A percentile compares a stretch with the other conserved stretches of the same genome.
Conservation (phyloP, 2,329 filamentous ascomycete species). For the Trichoderma afroharzianum region DNA sequence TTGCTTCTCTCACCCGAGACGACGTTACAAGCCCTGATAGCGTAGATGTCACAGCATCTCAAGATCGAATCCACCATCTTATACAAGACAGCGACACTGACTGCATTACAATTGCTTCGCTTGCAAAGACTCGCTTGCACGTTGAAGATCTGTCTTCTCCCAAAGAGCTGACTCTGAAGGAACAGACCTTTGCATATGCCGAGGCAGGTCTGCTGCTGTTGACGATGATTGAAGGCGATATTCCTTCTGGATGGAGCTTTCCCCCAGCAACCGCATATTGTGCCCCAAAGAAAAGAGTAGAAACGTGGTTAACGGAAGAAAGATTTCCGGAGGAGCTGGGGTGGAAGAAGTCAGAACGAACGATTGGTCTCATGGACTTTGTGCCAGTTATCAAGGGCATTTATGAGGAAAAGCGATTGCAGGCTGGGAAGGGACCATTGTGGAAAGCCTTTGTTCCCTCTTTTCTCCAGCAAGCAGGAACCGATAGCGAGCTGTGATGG, state of each 20-base stretch:
- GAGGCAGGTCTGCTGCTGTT: constrained; percentile 18
- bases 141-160: constrained; percentile 18
- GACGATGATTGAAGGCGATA: constrained; percentile 18
- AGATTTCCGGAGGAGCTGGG: constrained; percentile 19
- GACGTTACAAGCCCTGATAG: constrained; percentile 9
- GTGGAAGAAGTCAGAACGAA: constrained; percentile 18
- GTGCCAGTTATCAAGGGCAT: constrained; percentile 1
- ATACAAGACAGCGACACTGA: constrained; percentile 17
- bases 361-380: not conserved
- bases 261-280: not conserved
- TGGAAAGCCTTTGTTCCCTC: constrained; percentile 18
- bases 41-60: not conserved
- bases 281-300: constrained; percentile 16
- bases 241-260: constrained; percentile 16
- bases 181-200: not conserved
- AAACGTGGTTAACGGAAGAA: constrained; percentile 19
- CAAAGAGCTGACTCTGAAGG: constrained; percentile 3
- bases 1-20: constrained; percentile 18
- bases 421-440: not conserved
- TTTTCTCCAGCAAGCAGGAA: not conserved
- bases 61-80: constrained; percentile 11
- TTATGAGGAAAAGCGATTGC: constrained; percentile 3
- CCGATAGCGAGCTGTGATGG: not conserved
- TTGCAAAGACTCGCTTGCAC: constrained; percentile 16
- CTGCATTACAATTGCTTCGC: constrained; percentile 12